These are phyloP conservation scores for Leishmania guyanensis DNA, from an alignment of 208 protist genomes.

Conservation along the genomic window DNA sequence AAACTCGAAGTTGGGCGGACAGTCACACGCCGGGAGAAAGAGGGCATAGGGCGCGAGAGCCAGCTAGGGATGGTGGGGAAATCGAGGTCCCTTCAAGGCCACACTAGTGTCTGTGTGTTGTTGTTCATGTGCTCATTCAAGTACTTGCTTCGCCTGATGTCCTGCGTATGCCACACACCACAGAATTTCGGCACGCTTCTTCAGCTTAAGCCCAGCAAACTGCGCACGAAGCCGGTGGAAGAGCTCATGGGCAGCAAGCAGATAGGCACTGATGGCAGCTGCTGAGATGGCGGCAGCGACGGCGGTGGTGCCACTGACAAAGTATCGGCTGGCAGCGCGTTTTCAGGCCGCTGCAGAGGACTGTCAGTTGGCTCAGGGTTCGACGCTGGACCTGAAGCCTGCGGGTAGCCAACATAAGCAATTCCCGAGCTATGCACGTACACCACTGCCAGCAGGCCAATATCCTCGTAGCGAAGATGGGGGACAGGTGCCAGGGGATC, in stretches of 20 bases:
- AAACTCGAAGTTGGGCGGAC: background rate
- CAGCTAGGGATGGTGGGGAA: background rate
- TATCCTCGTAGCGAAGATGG: slow-evolving; percentile 29
- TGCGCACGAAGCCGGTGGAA: slow-evolving; percentile 28
- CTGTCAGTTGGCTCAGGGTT: background rate
- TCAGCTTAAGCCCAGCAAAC: slow-evolving; percentile 26
- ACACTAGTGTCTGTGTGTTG: background rate
- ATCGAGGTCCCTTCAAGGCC: background rate
- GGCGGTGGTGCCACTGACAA: background rate
- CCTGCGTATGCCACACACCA: background rate
- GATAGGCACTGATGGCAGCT: background rate
- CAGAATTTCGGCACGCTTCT: background rate
- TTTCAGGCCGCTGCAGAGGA: background rate
- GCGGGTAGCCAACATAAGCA: slow-evolving; percentile 53
- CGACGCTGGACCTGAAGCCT: background rate
- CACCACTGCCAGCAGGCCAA: slow-evolving; percentile 64
- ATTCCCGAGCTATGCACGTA: slow-evolving; percentile 63
- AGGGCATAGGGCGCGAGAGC: background rate
- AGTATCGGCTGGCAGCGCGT: background rate
- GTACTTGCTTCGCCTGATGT: background rate
- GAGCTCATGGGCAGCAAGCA: slow-evolving; percentile 29
- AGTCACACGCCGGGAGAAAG: background rate
- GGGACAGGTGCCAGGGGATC: background rate
- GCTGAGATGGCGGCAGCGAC: background rate
- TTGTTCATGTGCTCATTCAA: background rate